phyloP scores from a whole-genome alignment of 2,329 filamentous ascomycete species.

The Pyricularia sp. region DNA sequence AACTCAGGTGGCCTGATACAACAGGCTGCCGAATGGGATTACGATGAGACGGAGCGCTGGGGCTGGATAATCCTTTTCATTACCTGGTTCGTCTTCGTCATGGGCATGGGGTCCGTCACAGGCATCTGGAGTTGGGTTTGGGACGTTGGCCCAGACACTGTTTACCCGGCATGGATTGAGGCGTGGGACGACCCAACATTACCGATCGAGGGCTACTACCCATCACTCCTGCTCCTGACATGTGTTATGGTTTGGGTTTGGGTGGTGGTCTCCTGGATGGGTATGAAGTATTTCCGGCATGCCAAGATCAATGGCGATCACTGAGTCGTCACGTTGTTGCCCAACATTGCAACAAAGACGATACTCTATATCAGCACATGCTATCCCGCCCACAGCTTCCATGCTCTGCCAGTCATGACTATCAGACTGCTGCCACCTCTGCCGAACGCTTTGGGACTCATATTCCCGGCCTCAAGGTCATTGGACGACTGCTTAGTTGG shows the following conservation, averaged over 20 bases:
- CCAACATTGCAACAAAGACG: not conserved
- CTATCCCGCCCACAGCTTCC: not conserved
- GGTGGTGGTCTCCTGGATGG: slow-evolving; percentile 95
- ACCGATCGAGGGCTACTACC: slow-evolving; percentile 95
- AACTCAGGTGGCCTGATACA: slow-evolving; percentile 22
- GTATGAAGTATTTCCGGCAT: slow-evolving; percentile 99
- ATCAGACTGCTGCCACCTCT: not conserved
- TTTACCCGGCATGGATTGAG: slow-evolving; percentile 88
- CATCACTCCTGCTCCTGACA: slow-evolving; percentile 84
- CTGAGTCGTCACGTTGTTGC: not conserved
- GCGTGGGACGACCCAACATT: slow-evolving; percentile 71
- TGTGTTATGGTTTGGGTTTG: slow-evolving; percentile 98
- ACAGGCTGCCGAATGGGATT: slow-evolving; percentile 60
- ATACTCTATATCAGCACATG: not conserved
- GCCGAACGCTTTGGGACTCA: not conserved
- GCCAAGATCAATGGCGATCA: slow-evolving; percentile 68
- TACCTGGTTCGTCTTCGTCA: slow-evolving; percentile 93
- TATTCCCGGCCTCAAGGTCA: not conserved
- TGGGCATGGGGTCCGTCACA: slow-evolving; percentile 92
- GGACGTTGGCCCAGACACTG: slow-evolving; percentile 94
- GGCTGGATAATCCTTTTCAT: slow-evolving; percentile 86
- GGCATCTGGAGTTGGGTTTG: slow-evolving; percentile 98
- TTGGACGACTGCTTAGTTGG: not conserved
- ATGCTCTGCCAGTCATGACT: not conserved
- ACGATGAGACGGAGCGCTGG: slow-evolving; percentile 95